Evolutionary conservation across 2,329 filamentous ascomycete species (phyloP).

Genomic region (Magnaporthiopsis incrustans): DNA sequence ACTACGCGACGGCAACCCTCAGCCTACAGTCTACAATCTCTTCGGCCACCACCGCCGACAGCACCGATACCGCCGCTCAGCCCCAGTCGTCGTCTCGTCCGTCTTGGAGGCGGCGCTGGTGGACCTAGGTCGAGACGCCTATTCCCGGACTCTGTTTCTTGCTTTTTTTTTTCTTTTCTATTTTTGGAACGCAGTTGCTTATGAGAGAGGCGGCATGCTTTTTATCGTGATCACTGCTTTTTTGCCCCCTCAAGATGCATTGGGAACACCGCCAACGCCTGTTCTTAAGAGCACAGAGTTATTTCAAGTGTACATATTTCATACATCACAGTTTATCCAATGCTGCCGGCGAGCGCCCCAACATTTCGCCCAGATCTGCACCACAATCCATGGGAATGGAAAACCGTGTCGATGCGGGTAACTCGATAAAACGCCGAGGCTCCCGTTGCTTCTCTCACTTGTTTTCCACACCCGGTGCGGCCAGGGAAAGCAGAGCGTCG

Average conservation of each 20-base stretch:
- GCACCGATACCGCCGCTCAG: not conserved
- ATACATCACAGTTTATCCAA: not conserved
- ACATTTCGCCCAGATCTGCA: too few relatives aligned
- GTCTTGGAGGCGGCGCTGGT: not conserved
- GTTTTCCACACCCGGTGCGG: conserved; percentile 8
- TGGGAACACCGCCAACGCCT: not conserved
- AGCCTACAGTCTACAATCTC: not conserved
- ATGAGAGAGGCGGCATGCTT: not conserved
- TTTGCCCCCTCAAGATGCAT: not conserved
- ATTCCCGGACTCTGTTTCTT: not conserved
- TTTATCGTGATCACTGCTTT: not conserved
- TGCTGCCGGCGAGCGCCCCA: too few relatives aligned
- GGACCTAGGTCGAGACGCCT: not conserved
- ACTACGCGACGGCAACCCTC: not conserved
- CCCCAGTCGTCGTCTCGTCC: not conserved
- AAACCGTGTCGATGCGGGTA: too few relatives aligned
- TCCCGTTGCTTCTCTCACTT: not conserved
- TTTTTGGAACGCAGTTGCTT: too few relatives aligned
- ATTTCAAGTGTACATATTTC: too few relatives aligned
- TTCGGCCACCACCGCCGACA: not conserved
- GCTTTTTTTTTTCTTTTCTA: too few relatives aligned
- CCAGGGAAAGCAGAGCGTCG: conserved; percentile 18
- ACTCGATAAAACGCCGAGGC: too few relatives aligned
- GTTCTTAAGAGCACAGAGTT: too few relatives aligned
- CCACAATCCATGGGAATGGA: too few relatives aligned